Conservation (phyloP, 2,329 filamentous ascomycete species). For the Rhynchosporium agropyri region DNA sequence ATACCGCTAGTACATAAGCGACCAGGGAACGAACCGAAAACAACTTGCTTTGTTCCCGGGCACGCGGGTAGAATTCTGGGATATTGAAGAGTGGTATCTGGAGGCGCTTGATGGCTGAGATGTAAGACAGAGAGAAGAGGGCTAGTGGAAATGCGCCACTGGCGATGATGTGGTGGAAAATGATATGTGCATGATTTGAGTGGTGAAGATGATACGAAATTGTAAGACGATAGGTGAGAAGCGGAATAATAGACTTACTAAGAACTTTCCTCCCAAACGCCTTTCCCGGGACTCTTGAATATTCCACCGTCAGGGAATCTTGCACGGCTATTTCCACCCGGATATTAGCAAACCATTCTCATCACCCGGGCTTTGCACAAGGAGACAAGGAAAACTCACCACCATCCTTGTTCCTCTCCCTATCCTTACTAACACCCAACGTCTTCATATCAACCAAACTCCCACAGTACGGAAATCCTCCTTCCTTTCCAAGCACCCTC, state of each 20-base stretch:
- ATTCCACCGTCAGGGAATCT: conserved; percentile 79
- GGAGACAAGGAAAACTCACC: conserved; percentile 47
- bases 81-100: too few species aligned
- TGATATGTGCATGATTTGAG: background rate
- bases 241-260: conserved; percentile 48
- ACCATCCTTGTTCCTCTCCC: conserved; percentile 52
- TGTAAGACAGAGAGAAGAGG: too few species aligned
- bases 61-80: too few species aligned
- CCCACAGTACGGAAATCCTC: conserved; percentile 89
- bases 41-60: too few species aligned
- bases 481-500: conserved; percentile 46
- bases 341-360: background rate
- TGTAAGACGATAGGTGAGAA: background rate
- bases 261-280: conserved; percentile 81
- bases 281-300: conserved; percentile 69
- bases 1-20: background rate
- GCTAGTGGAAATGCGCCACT: background rate
- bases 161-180: background rate
- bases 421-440: conserved; percentile 73
- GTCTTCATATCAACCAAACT: conserved; percentile 73
- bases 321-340: conserved; percentile 51
- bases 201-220: background rate
- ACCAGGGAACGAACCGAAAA: background rate
- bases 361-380: background rate
- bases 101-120: too few species aligned